Conservation (phyloP, 2,329 filamentous ascomycete genomes). For the Chaetothyriales sp. region DNA sequence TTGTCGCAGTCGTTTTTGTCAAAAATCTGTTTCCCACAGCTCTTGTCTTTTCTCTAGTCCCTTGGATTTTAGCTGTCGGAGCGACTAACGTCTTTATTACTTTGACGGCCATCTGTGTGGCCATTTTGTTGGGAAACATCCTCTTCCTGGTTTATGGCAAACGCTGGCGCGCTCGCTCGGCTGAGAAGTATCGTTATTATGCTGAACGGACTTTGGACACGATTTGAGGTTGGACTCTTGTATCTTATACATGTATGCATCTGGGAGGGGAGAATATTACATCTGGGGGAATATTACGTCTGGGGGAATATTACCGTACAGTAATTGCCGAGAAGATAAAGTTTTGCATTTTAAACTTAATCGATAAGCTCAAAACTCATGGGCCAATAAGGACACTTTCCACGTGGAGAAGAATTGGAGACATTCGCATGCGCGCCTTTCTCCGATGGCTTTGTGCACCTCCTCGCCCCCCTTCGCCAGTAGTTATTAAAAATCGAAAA, state of each 20-base stretch:
- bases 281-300: too few species aligned
- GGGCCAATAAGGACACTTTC: neutral
- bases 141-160: constrained; percentile 24
- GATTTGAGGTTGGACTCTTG: too few species aligned
- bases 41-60: constrained; percentile 33
- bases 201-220: neutral
- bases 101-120: constrained; percentile 22
- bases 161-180: constrained; percentile 19
- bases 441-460: neutral
- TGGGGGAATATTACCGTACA: too few species aligned
- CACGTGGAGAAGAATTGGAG: too few species aligned
- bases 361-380: neutral
- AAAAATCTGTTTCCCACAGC: constrained; percentile 31
- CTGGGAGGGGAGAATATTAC: too few species aligned
- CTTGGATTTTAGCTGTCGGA: constrained; percentile 27
- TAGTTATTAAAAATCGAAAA: neutral
- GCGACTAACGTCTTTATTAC: constrained; percentile 29
- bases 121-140: constrained; percentile 18
- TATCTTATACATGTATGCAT: too few species aligned
- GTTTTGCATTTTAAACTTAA: too few species aligned
- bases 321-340: too few species aligned
- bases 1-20: constrained; percentile 32
- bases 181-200: constrained; percentile 20
- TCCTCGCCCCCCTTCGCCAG: neutral
- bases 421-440: neutral